Percentiles rank a stretch among this genome's conserved stretches.
Conservation (phyloP, 2,329 filamentous ascomycete species). For the Aspergillus brunneoviolaceus region DNA sequence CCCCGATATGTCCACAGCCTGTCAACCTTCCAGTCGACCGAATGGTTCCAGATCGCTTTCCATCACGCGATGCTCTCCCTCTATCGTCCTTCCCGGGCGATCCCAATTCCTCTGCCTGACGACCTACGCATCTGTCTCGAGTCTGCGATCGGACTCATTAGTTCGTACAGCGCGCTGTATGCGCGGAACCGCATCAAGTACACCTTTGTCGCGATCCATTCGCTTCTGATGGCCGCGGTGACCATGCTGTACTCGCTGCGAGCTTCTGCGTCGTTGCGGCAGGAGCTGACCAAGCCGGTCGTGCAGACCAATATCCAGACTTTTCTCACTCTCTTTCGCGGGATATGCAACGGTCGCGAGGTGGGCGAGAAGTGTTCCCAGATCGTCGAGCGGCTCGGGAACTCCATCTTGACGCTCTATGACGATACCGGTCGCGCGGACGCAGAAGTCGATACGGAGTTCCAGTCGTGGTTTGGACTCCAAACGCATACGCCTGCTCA, state of each 20-base stretch:
- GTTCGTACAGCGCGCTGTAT: conserved; percentile 20
- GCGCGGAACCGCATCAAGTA: conserved; percentile 30
- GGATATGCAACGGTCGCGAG: conserved; percentile 15
- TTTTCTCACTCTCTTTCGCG: conserved; percentile 13
- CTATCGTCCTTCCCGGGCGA: conserved; percentile 25
- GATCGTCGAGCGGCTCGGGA: conserved; percentile 20
- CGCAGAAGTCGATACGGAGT: conserved; percentile 21
- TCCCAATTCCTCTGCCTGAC: conserved; percentile 13
- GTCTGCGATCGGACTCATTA: conserved; percentile 14
- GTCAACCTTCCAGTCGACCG: conserved; percentile 27
- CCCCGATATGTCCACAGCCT: conserved; percentile 23
- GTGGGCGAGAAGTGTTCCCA: conserved; percentile 19
- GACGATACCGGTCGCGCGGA: conserved; percentile 12
- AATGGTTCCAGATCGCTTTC: conserved; percentile 32
- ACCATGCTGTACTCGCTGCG: conserved; percentile 30
- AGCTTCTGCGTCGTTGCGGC: conserved; percentile 18
- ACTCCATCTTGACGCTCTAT: conserved; percentile 19
- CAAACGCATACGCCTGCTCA: conserved; percentile 15
- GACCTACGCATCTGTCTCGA: conserved; percentile 13
- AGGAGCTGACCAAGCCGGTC: conserved; percentile 11
- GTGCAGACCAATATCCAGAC: conserved; percentile 14
- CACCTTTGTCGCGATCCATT: conserved; percentile 27
- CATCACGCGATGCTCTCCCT: conserved; percentile 26
- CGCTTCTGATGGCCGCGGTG: conserved; percentile 30
- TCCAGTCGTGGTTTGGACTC: conserved; percentile 26